Evolutionary conservation across 139 green algal species (phyloP), one percentile per base, ranked within the genome.

Genomic region (Coelastrella sp.): DNA sequence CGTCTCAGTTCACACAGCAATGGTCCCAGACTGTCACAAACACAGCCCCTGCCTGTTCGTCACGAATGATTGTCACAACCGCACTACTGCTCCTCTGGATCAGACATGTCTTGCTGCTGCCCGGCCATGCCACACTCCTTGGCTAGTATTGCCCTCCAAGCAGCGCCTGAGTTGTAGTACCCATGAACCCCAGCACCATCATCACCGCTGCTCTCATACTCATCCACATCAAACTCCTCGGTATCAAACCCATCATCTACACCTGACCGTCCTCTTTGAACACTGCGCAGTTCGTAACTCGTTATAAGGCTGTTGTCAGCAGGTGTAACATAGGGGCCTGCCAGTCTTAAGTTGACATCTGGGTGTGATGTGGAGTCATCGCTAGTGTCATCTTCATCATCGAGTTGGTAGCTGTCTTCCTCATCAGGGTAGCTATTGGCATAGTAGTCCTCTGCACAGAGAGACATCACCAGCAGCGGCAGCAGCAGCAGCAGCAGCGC

Each of bases 341-440:
- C n/a, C n/a, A n/a, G n/a, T n/a, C n/a, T n/a, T n/a, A n/a, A n/a
- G n/a, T n/a, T n/a, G n/a, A n/a, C n/a, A n/a, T n/a, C n/a, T n/a
- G n/a, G n/a, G n/a, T n/a, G n/a, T n/a, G 8, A 13, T 43, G 11
- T 35, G 50, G 11, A 4, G 30, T 37, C 17, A 34, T 75, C 17
- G 40, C 34, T 25, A 35, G 23, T 38, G 27, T 50, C 48, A 5
- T 35, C 50, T 21, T 81, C 73, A 4, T 68, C 73, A 7, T 32
- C 23, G 2, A 5, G 23, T 21, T 79, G 71, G 4, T 41, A 63
- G 11, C 71, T 79, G 48, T 67, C 48, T 6, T 67, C 73, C 7
- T 81, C 73, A 51, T 78, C 69, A n/a, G 73, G 73, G 27, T 81
- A 81, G 50, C 50, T 67, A 37, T 81, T 81, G 30, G 73, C 73